Conservation (phyloP, 371 early-diverging fungal species). For the Umbelopsis sp. region DNA sequence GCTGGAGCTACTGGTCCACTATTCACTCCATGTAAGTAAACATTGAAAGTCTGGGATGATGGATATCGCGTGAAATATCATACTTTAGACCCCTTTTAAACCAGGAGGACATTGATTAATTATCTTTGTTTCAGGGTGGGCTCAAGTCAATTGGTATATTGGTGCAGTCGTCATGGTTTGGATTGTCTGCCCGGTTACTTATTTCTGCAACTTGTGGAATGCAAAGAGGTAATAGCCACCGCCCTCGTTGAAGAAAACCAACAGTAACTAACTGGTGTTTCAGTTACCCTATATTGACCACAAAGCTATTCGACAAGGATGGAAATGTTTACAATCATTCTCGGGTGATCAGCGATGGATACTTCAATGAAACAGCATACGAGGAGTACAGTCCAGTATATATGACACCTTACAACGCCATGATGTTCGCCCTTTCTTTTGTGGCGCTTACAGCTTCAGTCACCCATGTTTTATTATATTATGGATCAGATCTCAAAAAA, state of each 20-base stretch:
- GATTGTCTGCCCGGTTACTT: slow-evolving; percentile 19
- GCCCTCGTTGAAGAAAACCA: neutral
- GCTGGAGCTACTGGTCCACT: slow-evolving; percentile 45
- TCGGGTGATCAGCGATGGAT: slow-evolving; percentile 47
- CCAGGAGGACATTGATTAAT: too few relatives aligned
- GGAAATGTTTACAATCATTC: slow-evolving; percentile 46
- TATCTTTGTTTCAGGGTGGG: slow-evolving; percentile 4
- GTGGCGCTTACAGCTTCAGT: slow-evolving; percentile 49
- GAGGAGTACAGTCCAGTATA: slow-evolving; percentile 57
- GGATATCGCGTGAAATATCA: neutral
- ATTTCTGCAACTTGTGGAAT: slow-evolving; percentile 20
- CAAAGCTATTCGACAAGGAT: slow-evolving; percentile 16
- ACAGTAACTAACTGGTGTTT: neutral
- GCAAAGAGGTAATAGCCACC: neutral
- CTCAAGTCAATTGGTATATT: slow-evolving; percentile 20
- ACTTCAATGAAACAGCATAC: slow-evolving; percentile 55
- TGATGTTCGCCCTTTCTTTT: slow-evolving; percentile 24
- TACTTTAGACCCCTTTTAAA: neutral
- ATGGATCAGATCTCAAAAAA: slow-evolving; percentile 44
- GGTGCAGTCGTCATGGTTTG: slow-evolving; percentile 20
- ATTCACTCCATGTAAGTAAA: slow-evolving; percentile 20
- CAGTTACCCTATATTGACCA: slow-evolving; percentile 21
- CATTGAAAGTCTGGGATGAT: neutral
- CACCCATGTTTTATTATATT: slow-evolving; percentile 51
- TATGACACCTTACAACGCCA: slow-evolving; percentile 62